Percentiles rank a stretch among this genome's conserved stretches.
These are phyloP conservation scores for Hypericum androsaemum DNA, from an alignment of 345 rosid species.

Conservation along the genomic window DNA sequence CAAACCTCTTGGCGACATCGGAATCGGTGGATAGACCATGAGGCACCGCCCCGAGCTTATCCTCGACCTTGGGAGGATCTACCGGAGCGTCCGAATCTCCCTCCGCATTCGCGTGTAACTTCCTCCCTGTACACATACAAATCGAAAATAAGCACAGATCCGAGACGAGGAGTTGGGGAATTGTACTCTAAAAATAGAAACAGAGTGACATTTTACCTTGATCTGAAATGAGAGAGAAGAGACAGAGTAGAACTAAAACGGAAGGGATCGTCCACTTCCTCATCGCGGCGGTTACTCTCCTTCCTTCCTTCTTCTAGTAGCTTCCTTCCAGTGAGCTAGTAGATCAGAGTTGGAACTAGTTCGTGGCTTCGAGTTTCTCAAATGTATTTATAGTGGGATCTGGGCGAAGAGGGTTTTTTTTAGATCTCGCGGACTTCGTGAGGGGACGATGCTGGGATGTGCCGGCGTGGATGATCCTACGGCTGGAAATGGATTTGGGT, in stretches of 20 bases:
- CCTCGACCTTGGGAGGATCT: slow-evolving; percentile 94
- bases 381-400: slow-evolving; percentile 1
- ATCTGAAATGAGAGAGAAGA: slow-evolving; percentile 66
- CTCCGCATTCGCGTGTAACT: slow-evolving; percentile 73
- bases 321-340: slow-evolving; percentile 11
- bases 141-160: slow-evolving; percentile 18
- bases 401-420: slow-evolving; percentile 1
- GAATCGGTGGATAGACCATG: slow-evolving; percentile 89
- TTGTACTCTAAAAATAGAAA: background rate
- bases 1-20: slow-evolving; percentile 77
- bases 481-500: fast-evolving
- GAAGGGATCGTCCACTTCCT: slow-evolving; percentile 89
- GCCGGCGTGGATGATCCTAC: slow-evolving; percentile 41
- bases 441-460: background rate
- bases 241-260: slow-evolving; percentile 56
- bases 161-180: slow-evolving; percentile 1
- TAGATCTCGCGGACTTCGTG: slow-evolving; percentile 4
- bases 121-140: slow-evolving; percentile 36
- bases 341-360: background rate
- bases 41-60: slow-evolving; percentile 84
- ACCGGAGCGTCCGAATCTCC: slow-evolving; percentile 40
- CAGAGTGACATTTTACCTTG: slow-evolving; percentile 38
- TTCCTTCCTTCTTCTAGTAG: slow-evolving; percentile 14
- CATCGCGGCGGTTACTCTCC: slow-evolving; percentile 26
- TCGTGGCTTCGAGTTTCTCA: background rate